Evolutionary conservation across 2,329 filamentous ascomycete species (phyloP).

Genomic region (Trichophyton schoenleinii): DNA sequence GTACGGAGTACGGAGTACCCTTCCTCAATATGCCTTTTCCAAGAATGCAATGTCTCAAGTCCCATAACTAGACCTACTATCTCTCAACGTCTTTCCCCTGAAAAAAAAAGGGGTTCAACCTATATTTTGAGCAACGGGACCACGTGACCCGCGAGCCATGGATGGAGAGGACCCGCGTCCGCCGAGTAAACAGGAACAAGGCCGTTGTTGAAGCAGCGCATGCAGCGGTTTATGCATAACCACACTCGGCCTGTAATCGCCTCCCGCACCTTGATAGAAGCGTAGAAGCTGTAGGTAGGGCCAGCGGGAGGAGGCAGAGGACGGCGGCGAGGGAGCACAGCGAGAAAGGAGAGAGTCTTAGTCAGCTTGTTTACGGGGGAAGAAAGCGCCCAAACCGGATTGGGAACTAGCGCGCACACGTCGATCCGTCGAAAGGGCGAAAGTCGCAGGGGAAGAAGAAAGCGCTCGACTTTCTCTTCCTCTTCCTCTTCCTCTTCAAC

Average conservation of each 20-base stretch:
- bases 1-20: too few species aligned
- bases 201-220: neutral
- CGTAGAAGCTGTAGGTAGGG: neutral
- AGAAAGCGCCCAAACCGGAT: slow-evolving; percentile 2
- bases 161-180: neutral
- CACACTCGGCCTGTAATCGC: neutral
- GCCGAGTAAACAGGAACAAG: neutral
- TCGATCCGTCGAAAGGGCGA: slow-evolving; percentile 3
- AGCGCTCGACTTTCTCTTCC: neutral
- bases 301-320: neutral
- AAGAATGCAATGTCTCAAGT: too few species aligned
- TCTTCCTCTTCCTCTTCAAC: slow-evolving; percentile 1
- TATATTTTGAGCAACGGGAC: neutral
- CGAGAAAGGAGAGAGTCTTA: neutral
- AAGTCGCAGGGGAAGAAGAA: neutral
- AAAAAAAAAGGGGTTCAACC: neutral
- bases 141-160: neutral
- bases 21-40: too few species aligned
- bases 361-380: slow-evolving; percentile 4
- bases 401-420: slow-evolving; percentile 13
- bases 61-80: too few species aligned
- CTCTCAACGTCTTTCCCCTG: neutral
- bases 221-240: neutral
- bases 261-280: neutral
- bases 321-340: neutral